A percentile compares a stretch with the other conserved stretches of the same genome.
Evolutionary conservation across 1,139 yeast species (phyloP).

Genomic region (Magnusiomyces magnusii): DNA sequence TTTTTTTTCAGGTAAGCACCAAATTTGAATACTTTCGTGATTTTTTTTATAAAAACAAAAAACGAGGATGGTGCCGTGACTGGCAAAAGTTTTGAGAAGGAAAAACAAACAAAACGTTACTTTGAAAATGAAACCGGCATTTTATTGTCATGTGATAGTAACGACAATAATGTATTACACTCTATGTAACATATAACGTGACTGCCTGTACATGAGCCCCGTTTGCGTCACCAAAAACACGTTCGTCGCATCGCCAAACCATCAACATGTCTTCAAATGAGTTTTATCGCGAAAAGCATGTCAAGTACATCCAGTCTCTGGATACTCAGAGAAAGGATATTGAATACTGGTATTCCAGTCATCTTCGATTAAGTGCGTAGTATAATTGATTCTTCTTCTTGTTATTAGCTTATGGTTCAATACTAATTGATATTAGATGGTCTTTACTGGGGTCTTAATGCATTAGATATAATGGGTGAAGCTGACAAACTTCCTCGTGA

Average conservation of each 20-base stretch:
- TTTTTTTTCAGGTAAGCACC: too few species aligned
- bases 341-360: slow-evolving; percentile 89
- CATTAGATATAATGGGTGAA: slow-evolving; percentile 55
- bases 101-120: background rate
- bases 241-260: background rate
- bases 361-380: slow-evolving; percentile 55
- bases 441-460: slow-evolving; percentile 89
- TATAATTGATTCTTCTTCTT: background rate
- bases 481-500: slow-evolving; percentile 49
- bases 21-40: too few species aligned
- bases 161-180: background rate
- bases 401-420: background rate
- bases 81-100: background rate
- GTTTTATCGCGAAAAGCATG: slow-evolving; percentile 42
- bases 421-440: slow-evolving; percentile 43
- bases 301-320: slow-evolving; percentile 44
- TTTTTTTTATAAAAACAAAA: background rate
- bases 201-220: too few species aligned
- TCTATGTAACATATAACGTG: background rate
- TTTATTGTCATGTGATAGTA: background rate
- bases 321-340: slow-evolving; percentile 48
- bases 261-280: background rate
- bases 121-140: background rate
- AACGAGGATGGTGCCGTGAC: background rate
- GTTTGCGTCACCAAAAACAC: background rate